Conservation (phyloP, 257 asterid species). For the Primulina tabacum region DNA sequence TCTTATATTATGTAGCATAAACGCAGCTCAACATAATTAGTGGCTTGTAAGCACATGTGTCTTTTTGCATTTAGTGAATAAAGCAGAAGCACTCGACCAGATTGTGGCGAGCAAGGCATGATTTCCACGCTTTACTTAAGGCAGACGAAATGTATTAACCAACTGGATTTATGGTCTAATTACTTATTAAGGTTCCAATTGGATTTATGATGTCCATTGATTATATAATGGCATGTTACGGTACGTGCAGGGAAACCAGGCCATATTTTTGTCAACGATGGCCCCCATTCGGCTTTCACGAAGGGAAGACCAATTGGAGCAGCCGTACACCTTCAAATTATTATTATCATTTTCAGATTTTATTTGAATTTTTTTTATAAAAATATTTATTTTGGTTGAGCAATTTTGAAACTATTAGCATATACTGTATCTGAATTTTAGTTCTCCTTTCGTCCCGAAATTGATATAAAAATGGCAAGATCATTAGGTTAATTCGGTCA, state of each 20-base stretch:
- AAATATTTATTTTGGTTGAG: too few species aligned
- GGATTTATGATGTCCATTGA: background rate
- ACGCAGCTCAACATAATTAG: background rate
- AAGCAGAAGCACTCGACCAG: background rate
- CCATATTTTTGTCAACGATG: background rate
- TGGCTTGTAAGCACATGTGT: background rate
- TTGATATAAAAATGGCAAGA: too few species aligned
- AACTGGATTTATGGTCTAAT: background rate
- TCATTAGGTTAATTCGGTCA: too few species aligned
- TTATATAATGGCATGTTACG: background rate
- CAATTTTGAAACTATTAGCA: too few species aligned
- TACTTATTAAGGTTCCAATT: background rate
- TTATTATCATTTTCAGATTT: too few species aligned
- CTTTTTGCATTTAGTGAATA: too few species aligned
- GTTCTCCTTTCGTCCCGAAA: too few species aligned
- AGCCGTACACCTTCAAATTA: too few species aligned
- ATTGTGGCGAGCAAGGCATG: slow-evolving; percentile 22
- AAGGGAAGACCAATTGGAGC: background rate
- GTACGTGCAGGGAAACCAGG: background rate
- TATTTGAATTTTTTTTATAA: too few species aligned
- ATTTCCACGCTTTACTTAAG: background rate
- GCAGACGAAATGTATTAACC: background rate
- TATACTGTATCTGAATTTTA: too few species aligned
- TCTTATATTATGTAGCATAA: too few species aligned
- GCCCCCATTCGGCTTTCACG: background rate